phyloP scores from a whole-genome alignment of 2,329 filamentous ascomycete genomes.

The Zelopaecilomyces penicillatus region DNA sequence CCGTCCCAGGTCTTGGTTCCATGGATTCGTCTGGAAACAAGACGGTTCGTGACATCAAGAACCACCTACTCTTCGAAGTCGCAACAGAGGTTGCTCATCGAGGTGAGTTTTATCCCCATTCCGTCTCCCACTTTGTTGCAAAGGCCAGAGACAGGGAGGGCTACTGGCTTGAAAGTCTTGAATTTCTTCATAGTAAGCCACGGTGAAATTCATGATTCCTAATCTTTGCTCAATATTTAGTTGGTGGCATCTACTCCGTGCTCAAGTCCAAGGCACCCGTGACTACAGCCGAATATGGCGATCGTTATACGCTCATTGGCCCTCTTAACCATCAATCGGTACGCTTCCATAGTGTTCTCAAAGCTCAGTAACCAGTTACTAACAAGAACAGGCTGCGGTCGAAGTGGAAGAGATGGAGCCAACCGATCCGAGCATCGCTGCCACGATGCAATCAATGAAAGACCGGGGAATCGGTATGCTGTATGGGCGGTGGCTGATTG shows the following conservation, averaged over 20 bases:
- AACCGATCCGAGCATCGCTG: constrained; percentile 66
- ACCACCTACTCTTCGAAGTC: constrained; percentile 93
- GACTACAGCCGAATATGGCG: constrained; percentile 96
- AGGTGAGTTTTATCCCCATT: constrained; percentile 46
- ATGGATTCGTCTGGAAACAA: constrained; percentile 3
- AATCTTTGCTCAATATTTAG: constrained; percentile 34
- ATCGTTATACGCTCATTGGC: constrained; percentile 89
- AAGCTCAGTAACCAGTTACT: constrained; percentile 7
- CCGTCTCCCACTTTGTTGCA: no score
- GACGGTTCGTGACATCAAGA: constrained; percentile 68
- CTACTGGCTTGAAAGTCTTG: no score
- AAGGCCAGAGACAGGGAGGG: no score
- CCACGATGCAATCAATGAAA: constrained; percentile 86
- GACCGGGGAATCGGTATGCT: constrained; percentile 82
- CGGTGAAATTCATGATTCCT: not conserved
- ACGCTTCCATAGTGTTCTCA: constrained; percentile 26
- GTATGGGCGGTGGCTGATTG: constrained; percentile 96
- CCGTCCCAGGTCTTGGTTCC: no score
- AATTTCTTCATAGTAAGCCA: no score
- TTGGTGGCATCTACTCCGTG: constrained; percentile 98
- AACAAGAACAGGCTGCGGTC: constrained; percentile 64
- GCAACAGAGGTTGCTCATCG: constrained; percentile 96
- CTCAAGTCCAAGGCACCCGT: constrained; percentile 98
- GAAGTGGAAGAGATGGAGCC: constrained; percentile 93
- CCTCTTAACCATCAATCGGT: constrained; percentile 88